Evolutionary conservation across 148 eudicot genomes (phyloP).

Genomic region (Dianthus caryophyllus): DNA sequence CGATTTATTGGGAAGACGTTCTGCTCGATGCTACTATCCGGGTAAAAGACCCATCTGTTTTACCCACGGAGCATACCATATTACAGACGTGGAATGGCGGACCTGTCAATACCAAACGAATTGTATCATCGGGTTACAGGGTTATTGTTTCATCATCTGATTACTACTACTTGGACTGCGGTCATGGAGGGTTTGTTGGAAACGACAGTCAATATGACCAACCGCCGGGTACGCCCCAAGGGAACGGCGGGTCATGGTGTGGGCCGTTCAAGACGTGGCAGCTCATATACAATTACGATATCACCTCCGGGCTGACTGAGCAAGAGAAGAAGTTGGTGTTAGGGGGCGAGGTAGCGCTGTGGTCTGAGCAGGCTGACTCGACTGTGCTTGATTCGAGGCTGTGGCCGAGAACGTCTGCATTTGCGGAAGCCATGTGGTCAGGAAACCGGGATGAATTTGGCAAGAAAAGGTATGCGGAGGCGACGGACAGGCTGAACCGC

Average conservation of each 20-base stretch:
- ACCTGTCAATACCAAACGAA: constrained; percentile 52
- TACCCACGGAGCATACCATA: constrained; percentile 57
- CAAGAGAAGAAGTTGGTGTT: constrained; percentile 59
- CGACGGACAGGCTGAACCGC: constrained; percentile 70
- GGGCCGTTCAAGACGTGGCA: constrained; percentile 96
- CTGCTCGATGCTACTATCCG: constrained; percentile 42
- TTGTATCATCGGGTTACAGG: constrained; percentile 67
- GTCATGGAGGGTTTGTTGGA: constrained; percentile 79
- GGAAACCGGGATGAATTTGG: constrained; percentile 66
- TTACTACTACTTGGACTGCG: constrained; percentile 86
- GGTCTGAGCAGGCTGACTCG: constrained; percentile 91
- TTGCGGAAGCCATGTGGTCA: constrained; percentile 80
- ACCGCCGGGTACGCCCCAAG: constrained; percentile 46
- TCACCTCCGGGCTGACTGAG: constrained; percentile 51
- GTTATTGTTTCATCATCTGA: constrained; percentile 76
- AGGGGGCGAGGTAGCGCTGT: constrained; percentile 90
- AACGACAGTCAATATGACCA: constrained; percentile 55
- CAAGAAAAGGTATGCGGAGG: constrained; percentile 66
- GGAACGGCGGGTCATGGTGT: constrained; percentile 89
- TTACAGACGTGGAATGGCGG: constrained; percentile 84
- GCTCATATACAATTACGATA: constrained; percentile 72
- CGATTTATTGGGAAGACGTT: constrained; percentile 91
- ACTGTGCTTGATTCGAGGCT: constrained; percentile 61
- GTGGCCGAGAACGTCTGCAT: constrained; percentile 87
- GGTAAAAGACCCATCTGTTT: constrained; percentile 36